Evolutionary conservation across 164 flowering plant genomes (phyloP), one percentile per base, ranked within the genome.

Genomic region (Houttuynia cordata): DNA sequence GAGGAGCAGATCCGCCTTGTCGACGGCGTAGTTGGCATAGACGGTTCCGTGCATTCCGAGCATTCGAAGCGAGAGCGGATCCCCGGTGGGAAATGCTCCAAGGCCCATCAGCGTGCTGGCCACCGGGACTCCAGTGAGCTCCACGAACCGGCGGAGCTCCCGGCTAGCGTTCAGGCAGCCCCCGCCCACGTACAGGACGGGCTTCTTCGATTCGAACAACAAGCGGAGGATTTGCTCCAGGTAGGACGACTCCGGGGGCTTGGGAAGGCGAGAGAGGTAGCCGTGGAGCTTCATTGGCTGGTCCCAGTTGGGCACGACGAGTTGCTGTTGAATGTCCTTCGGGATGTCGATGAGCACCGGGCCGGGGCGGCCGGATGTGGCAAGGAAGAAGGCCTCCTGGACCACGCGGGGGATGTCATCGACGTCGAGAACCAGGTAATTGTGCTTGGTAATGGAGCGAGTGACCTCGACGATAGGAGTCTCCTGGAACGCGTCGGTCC

Each of bases 1-100:
- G 57, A 85, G 86, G 64, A 85, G 71, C 63, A 83, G 61, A 69
- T 85, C 88, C 15, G 76, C 40, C 51, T 71, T 67, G 58, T 85
- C 81, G 55, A 85, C 82, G 13, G 88, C 80, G 63, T 85, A 85
- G 67, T 85, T 83, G 0, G 92, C 92, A 70, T 74, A 80, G 3
- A 83, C 83, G 50, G 88, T 83, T 12, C 92, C 92, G 63, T 81
- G 86, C 88, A 86, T 86, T 24, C 92, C 92, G 18, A 83, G 81
- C 84, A 83, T 86, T 13, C 70, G 75, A 13, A 83, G 73, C 0
- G 86, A 80, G 21, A 77, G 70, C 1, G 77, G 87, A 58, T 75
- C 80, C 0, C 70, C 7, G n/a, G 64, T 47, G 0, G 92, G 78
- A 53, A 56, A 83, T 0, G 78, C 60, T 0, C 87, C 88, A n/a